Base-by-base conservation (phyloP, 176 grass and related monocot genomes). In the Dendrocalamus sinicus region DNA sequence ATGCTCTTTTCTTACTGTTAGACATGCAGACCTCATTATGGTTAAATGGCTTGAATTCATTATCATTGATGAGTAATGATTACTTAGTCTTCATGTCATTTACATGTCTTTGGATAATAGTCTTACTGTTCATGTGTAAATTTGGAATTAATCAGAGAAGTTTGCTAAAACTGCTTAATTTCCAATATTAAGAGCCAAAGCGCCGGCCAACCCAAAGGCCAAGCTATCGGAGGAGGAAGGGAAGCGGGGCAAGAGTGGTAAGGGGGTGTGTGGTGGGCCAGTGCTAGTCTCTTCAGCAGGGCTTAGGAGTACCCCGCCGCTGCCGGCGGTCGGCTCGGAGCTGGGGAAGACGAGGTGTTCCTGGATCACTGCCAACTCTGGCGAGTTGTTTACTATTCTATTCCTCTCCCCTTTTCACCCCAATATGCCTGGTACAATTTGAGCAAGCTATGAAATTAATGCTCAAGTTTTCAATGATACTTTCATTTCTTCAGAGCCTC, bases 321-420 rank as follows among this genome's bases (percentile, higher is more conserved):
- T 15, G 22, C n/a, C 14, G 16, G 5, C 24, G 7, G 44, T 39
- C 40, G 8, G 22, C 13, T 40, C 39, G 8, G 55, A 64, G 14
- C 15, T n/a, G 30, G 73, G 12, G 30, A 64, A 48, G 83, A 90
- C 9, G 58, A 93, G 83, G 83, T 93, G 92, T 85, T 80, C 89
- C 23, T 93, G 92, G 89, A 93, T 93, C 53, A 91, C 89, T 0
- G 23, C 79, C 9, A 75, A 89, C 83, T 91, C 89, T 2, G 89
- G 92, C 91, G 41, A 80, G 73, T 58, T 72, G 8, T 22, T n/a
- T 26, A 1, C 26, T 74, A 8, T 6, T 59, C 16, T 24, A 37
- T 55, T 9, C 26, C 35, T 9, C 26, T 20, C 22, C 59, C 0
- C 47, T 32, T 79, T 51, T 70, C 63, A 3, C 12, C 15, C 35